Evolutionary conservation across 768 basidiomycete species (phyloP).

Genomic region (Rickenella mellea): DNA sequence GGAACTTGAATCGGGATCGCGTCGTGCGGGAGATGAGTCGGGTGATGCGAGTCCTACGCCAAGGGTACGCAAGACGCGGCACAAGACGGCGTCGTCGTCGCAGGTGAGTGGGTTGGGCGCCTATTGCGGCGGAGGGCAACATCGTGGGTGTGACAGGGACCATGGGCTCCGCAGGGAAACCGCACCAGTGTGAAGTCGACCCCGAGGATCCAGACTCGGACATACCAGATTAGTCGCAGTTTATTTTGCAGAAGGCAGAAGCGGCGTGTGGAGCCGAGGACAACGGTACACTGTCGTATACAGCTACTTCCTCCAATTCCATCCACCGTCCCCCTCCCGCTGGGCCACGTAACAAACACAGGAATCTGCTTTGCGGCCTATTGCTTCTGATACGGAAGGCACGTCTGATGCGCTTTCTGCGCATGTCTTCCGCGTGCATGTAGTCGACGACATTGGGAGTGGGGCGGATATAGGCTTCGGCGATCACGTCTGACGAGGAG

Average conservation of each 20-base stretch:
- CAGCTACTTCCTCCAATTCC: neutral
- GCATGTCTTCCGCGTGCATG: conserved; percentile 33
- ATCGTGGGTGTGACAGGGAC: too few relatives aligned
- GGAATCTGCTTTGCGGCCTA: conserved; percentile 32
- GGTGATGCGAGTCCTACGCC: too few relatives aligned
- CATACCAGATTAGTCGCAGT: conserved; percentile 70
- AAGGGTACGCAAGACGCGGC: too few relatives aligned
- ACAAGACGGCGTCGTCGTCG: conserved; percentile 7
- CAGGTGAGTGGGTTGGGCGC: conserved; percentile 12
- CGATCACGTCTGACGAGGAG: conserved; percentile 46
- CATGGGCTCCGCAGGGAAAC: conserved; percentile 46
- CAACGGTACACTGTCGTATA: too few relatives aligned
- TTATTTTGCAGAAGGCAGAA: conserved; percentile 43
- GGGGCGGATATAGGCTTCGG: conserved; percentile 27
- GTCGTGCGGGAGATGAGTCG: conserved; percentile 1
- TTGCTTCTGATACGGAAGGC: conserved; percentile 9
- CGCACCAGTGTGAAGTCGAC: conserved; percentile 35
- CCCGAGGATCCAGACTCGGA: conserved; percentile 64
- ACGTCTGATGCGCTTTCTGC: conserved; percentile 5
- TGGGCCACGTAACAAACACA: conserved; percentile 30
- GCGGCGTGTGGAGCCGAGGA: conserved; percentile 19
- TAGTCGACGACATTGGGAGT: conserved; percentile 36
- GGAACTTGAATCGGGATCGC: conserved; percentile 13
- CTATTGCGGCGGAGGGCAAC: conserved; percentile 39
- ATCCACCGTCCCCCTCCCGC: conserved; percentile 30